These are phyloP conservation scores for Turnera subulata DNA, from an alignment of 345 rosid genomes.

Conservation along the genomic window DNA sequence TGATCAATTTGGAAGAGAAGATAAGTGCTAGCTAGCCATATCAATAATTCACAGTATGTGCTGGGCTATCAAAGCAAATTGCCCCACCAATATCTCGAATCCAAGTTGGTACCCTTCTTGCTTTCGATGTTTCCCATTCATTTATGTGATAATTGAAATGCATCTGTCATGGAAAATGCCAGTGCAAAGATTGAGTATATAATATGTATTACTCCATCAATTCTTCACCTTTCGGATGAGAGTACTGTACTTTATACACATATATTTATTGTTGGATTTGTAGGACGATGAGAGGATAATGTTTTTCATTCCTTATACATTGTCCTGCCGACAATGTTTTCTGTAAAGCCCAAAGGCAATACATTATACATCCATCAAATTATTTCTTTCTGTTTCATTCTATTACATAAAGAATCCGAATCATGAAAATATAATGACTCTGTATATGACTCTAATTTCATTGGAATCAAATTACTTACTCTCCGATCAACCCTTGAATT, in stretches of 20 bases:
- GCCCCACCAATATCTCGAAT: conserved; percentile 10
- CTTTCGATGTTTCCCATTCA: neutral
- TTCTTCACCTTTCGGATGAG: neutral
- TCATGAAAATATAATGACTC: neutral
- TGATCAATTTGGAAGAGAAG: too few relatives aligned
- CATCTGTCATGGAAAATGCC: too few relatives aligned
- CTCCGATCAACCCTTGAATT: too few relatives aligned
- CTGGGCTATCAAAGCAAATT: neutral
- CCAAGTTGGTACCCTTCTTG: too few relatives aligned
- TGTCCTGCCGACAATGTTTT: neutral
- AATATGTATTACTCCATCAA: too few relatives aligned
- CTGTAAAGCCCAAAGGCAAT: neutral
- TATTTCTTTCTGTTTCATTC: neutral
- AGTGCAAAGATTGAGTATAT: neutral
- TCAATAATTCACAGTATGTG: neutral
- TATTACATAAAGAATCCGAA: neutral
- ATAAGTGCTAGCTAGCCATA: too few relatives aligned
- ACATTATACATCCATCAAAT: neutral
- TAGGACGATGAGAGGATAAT: neutral
- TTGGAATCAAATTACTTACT: too few relatives aligned
- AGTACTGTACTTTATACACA: too few relatives aligned
- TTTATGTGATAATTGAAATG: neutral
- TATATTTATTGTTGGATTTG: neutral
- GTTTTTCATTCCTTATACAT: neutral
- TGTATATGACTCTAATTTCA: too few relatives aligned